Percentiles rank a stretch among this genome's conserved stretches.
These are phyloP conservation scores for Cryptococcus sp. DNA, from an alignment of 1,284 basidiomycete genomes.

Conservation along the genomic window DNA sequence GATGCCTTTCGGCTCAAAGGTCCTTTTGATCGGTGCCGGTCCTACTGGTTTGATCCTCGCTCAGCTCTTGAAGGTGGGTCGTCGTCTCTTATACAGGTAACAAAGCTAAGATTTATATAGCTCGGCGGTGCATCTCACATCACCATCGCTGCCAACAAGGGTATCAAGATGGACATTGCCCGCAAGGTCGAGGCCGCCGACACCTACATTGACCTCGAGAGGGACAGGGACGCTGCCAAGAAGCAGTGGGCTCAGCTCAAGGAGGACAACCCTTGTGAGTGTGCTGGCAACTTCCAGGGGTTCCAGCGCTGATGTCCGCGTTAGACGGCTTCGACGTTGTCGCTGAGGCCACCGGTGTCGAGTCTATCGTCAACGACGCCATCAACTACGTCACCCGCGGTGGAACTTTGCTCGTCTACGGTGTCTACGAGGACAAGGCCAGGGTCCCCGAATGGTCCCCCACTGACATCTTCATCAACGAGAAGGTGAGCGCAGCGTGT, in stretches of 20 bases:
- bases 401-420: slow-evolving; percentile 57
- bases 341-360: slow-evolving; percentile 81
- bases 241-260: slow-evolving; percentile 74
- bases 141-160: slow-evolving; percentile 77
- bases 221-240: slow-evolving; percentile 64
- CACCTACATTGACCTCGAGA: slow-evolving; percentile 79
- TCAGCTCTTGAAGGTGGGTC: slow-evolving; percentile 68
- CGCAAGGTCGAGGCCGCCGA: slow-evolving; percentile 72
- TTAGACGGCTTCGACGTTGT: slow-evolving; percentile 79
- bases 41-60: slow-evolving; percentile 81
- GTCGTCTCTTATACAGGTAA: background rate
- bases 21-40: slow-evolving; percentile 64
- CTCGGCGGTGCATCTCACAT: slow-evolving; percentile 75
- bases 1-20: slow-evolving; percentile 73
- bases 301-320: background rate
- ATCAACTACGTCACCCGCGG: slow-evolving; percentile 78
- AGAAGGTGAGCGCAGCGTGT: slow-evolving; percentile 64
- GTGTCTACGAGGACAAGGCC: slow-evolving; percentile 68
- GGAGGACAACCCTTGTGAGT: slow-evolving; percentile 66
- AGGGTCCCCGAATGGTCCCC: slow-evolving; percentile 75
- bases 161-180: slow-evolving; percentile 78
- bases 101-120: slow-evolving; percentile 13
- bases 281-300: background rate
- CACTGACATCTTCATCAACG: slow-evolving; percentile 79
- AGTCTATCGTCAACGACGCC: slow-evolving; percentile 73